Conservation (phyloP, 1,284 basidiomycete species). For the Papiliotrema fonsecae region DNA sequence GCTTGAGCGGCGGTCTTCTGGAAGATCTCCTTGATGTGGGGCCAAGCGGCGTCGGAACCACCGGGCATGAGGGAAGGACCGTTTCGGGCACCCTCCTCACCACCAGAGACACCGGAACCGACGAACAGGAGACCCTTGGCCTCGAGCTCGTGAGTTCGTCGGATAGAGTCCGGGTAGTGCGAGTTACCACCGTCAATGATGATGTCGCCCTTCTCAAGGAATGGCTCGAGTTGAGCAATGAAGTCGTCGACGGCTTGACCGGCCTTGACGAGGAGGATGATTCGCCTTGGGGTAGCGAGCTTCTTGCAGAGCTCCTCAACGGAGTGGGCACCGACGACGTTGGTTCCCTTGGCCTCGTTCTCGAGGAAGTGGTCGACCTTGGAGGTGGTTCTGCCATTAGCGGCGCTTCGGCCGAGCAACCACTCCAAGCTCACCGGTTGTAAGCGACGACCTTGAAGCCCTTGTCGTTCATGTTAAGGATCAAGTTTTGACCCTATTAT, state of each 20-base stretch:
- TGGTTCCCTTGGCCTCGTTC: constrained; percentile 98
- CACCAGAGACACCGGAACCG: constrained; percentile 97
- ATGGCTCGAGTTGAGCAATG: constrained; percentile 55
- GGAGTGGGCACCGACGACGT: constrained; percentile 89
- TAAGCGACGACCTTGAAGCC: constrained; percentile 95
- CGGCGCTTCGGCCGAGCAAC: background rate
- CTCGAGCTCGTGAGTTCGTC: constrained; percentile 89
- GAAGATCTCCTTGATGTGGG: constrained; percentile 96
- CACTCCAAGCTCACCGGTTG: constrained; percentile 61
- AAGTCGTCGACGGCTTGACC: constrained; percentile 59
- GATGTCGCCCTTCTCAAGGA: constrained; percentile 71
- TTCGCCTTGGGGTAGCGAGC: constrained; percentile 62
- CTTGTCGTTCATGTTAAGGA: constrained; percentile 99
- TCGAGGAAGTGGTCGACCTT: constrained; percentile 95
- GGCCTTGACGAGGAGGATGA: constrained; percentile 81
- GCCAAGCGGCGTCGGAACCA: constrained; percentile 91
- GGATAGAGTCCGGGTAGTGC: constrained; percentile 97
- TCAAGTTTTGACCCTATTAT: constrained; percentile 83
- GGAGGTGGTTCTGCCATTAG: constrained; percentile 62
- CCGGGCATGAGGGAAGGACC: constrained; percentile 99
- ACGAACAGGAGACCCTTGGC: constrained; percentile 92
- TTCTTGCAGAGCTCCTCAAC: constrained; percentile 71
- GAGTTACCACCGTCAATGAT: constrained; percentile 99
- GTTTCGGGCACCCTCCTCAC: constrained; percentile 97
- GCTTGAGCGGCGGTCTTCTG: constrained; percentile 96